Conservation (phyloP, 2,329 filamentous ascomycete species). For the Xylariaceae sp. region DNA sequence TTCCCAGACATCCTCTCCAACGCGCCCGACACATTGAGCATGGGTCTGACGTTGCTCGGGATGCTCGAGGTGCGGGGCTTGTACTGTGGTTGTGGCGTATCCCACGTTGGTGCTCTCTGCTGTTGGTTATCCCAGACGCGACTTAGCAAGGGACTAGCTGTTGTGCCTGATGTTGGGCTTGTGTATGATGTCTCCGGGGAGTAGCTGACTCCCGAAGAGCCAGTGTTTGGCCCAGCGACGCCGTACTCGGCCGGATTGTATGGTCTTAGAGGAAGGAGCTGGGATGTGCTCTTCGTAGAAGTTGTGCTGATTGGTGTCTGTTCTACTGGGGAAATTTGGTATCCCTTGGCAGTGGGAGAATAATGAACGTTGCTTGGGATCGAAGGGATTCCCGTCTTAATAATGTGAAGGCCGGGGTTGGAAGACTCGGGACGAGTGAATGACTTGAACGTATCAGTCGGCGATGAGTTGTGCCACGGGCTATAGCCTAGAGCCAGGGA, state of each 20-base stretch:
- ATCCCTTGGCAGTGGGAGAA: slow-evolving; percentile 25
- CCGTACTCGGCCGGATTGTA: slow-evolving; percentile 29
- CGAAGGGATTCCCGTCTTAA: slow-evolving; percentile 20
- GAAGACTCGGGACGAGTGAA: slow-evolving; percentile 8
- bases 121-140: slow-evolving; percentile 22
- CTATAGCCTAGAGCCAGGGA: slow-evolving; percentile 10
- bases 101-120: slow-evolving; percentile 1
- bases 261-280: slow-evolving; percentile 26
- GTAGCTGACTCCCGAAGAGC: slow-evolving; percentile 7
- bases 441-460: slow-evolving; percentile 3
- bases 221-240: slow-evolving; percentile 15
- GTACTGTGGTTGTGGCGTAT: slow-evolving; percentile 11
- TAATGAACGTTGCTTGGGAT: slow-evolving; percentile 26
- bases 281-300: slow-evolving; percentile 26
- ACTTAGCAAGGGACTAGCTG: slow-evolving; percentile 25
- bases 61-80: slow-evolving; percentile 5
- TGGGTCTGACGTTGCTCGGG: slow-evolving; percentile 1
- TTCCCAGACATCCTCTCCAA: slow-evolving; percentile 16
- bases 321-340: slow-evolving; percentile 25
- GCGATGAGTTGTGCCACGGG: slow-evolving; percentile 1
- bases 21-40: background rate
- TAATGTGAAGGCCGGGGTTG: slow-evolving; percentile 17
- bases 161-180: slow-evolving; percentile 25
- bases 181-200: slow-evolving; percentile 10
- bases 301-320: slow-evolving; percentile 25